Percentiles rank a stretch among this genome's conserved stretches.
These are phyloP conservation scores for Nemania serpens DNA, from an alignment of 2,329 filamentous ascomycete genomes.

Conservation along the genomic window DNA sequence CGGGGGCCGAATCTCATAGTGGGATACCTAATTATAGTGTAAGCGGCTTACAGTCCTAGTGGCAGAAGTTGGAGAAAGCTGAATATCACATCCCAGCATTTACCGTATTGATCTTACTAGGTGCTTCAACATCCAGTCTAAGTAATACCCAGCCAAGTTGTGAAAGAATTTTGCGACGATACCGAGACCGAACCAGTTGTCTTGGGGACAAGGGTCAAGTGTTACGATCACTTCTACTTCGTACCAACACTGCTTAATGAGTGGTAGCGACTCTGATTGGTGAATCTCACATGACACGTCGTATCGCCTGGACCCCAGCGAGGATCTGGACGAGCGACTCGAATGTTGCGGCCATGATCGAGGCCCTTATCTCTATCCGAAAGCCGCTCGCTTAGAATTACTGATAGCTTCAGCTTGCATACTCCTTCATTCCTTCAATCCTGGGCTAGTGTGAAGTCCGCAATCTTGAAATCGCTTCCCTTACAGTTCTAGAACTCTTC, in stretches of 20 bases:
- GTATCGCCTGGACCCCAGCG: conserved; percentile 2
- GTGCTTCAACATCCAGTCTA: too few species aligned
- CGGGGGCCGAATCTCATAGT: conserved; percentile 9
- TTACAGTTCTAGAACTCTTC: conserved; percentile 14
- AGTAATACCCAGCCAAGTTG: too few species aligned
- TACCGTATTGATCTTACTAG: not conserved
- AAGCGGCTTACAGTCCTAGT: not conserved
- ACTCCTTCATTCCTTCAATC: conserved; percentile 29
- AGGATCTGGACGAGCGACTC: conserved; percentile 6
- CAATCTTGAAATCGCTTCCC: not conserved
- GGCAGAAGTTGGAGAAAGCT: not conserved
- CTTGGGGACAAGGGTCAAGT: too few species aligned
- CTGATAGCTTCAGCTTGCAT: conserved; percentile 9
- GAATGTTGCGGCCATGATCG: conserved; percentile 2
- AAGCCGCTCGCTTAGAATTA: conserved; percentile 16
- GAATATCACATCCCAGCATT: not conserved
- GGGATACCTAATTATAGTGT: not conserved
- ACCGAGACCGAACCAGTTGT: too few species aligned
- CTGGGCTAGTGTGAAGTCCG: conserved; percentile 12
- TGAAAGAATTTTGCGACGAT: too few species aligned
- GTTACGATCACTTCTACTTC: too few species aligned
- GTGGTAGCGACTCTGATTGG: conserved; percentile 6
- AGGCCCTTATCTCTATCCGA: conserved; percentile 19
- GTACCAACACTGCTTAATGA: not conserved
- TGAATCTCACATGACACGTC: conserved; percentile 11